phyloP scores from a whole-genome alignment of 768 basidiomycete genomes.

The Sarcomyxa edulis region DNA sequence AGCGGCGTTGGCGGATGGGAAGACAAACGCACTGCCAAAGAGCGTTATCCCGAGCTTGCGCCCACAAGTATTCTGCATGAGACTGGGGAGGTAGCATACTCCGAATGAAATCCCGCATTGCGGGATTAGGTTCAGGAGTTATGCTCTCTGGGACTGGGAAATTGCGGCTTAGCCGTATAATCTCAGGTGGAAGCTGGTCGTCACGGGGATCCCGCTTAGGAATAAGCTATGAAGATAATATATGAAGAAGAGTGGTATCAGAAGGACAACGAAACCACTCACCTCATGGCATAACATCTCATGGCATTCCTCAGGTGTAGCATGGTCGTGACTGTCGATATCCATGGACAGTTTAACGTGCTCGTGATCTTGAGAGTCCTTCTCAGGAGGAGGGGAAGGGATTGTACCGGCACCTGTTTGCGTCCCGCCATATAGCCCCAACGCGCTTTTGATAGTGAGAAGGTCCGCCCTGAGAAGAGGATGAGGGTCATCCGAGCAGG shows the following conservation, averaged over 20 bases:
- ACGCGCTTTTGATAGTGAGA: conserved; percentile 51
- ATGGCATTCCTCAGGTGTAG: no score
- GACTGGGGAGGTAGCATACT: conserved; percentile 47
- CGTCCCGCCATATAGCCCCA: conserved; percentile 39
- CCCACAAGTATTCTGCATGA: conserved; percentile 59
- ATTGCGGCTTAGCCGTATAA: conserved; percentile 46
- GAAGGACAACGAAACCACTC: no score
- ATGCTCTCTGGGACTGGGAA: conserved; percentile 48
- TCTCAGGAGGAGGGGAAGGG: neutral
- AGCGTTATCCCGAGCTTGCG: conserved; percentile 56
- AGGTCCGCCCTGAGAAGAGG: conserved; percentile 46
- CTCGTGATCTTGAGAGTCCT: no score
- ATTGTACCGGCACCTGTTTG: conserved; percentile 14
- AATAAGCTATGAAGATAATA: neutral
- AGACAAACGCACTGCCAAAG: conserved; percentile 54
- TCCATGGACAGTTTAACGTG: no score
- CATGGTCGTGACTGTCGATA: no score
- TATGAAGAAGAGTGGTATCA: neutral
- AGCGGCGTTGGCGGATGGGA: conserved; percentile 5
- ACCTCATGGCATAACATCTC: no score
- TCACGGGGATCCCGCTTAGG: neutral
- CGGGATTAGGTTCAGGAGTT: conserved; percentile 46
- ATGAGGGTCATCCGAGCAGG: conserved; percentile 30
- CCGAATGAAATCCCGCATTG: conserved; percentile 51
- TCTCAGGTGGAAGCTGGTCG: conserved; percentile 25